Evolutionary conservation across 2,329 filamentous ascomycete species (phyloP), one percentile per base, ranked within the genome.

Genomic region (Colletotrichum sp.): DNA sequence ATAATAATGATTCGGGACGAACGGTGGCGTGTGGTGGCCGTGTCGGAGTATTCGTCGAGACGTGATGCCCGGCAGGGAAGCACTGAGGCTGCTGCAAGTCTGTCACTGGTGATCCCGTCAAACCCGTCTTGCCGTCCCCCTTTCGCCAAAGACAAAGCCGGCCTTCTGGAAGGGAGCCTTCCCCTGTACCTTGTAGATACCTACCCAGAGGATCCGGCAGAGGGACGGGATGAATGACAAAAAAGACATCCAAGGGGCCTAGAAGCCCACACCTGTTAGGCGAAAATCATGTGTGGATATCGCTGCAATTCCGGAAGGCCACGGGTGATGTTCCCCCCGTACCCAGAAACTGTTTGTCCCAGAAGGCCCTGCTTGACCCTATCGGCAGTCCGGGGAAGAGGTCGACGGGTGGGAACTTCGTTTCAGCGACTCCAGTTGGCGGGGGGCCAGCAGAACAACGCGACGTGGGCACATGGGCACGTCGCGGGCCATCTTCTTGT

Each of bases 311-410:
- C 44, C 72, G 72, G 72, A 71, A 67, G 68, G 44, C 68, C 52
- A 60, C 72, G 72, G 72, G 68, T 66, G 64, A 30, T 66, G 67
- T 64, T 52, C 34, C 21, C 72, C 72, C 59, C n/a, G 30, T 60
- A 59, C 28, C 64, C 36, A 55, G 59, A 59, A 44, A 69, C 39
- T 57, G 34, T 66, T 63, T 34, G 28, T 30, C 26, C 62, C 34
- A 64, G n/a, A 52, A 52, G 44, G 44, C 44, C 44, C 44, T 52
- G 44, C n/a, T 24, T 67, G 71, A 74, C 67, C 72, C 72, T 75
- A 66, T 71, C 72, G 72, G 72, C 72, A 75, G 72, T 75, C 72
- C 60, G 72, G 72, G 72, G 72, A 75, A 75, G 44, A 36, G 34
- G 36, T 63, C 71, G 36, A 66, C 68, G 68, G 60, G 72, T 71